These are phyloP conservation scores for Sporothrix curviconia DNA, from an alignment of 2,329 filamentous ascomycete species.

Conservation along the genomic window DNA sequence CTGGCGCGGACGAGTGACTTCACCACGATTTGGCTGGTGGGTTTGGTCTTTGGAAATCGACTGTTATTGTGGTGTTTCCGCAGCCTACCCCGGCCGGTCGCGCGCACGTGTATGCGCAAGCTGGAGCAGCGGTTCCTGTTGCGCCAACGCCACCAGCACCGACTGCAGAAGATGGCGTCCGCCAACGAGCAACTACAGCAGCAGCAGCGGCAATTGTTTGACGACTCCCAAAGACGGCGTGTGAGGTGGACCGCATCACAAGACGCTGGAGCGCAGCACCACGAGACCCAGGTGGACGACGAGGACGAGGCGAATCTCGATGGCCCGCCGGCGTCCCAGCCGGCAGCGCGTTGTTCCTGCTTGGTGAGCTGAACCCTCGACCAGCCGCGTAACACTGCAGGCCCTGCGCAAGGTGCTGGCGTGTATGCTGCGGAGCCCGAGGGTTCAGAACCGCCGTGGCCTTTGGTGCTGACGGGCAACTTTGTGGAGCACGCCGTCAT, in stretches of 20 bases:
- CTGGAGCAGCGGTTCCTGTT: constrained; percentile 64
- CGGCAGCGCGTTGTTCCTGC: constrained; percentile 58
- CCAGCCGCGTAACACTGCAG: constrained; percentile 69
- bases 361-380: constrained; percentile 86
- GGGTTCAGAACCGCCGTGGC: constrained; percentile 63
- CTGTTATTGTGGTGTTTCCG: constrained; percentile 87
- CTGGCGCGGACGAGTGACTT: no score
- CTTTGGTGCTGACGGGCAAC: constrained; percentile 80
- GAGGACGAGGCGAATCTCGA: neutral
- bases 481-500: constrained; percentile 64
- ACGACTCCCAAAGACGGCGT: constrained; percentile 14
- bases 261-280: neutral
- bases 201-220: neutral
- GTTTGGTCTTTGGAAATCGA: constrained; percentile 98
- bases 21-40: constrained; percentile 68
- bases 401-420: constrained; percentile 72
- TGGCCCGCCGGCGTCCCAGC: constrained; percentile 19
- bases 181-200: constrained; percentile 20
- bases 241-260: neutral
- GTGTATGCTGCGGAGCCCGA: constrained; percentile 62
- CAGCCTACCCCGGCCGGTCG: constrained; percentile 78
- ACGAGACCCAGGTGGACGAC: neutral
- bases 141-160: constrained; percentile 25
- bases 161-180: neutral
- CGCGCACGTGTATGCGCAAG: constrained; percentile 73